Conservation (phyloP, 2,329 filamentous ascomycete genomes). For the Arthrobotrys conoides region DNA sequence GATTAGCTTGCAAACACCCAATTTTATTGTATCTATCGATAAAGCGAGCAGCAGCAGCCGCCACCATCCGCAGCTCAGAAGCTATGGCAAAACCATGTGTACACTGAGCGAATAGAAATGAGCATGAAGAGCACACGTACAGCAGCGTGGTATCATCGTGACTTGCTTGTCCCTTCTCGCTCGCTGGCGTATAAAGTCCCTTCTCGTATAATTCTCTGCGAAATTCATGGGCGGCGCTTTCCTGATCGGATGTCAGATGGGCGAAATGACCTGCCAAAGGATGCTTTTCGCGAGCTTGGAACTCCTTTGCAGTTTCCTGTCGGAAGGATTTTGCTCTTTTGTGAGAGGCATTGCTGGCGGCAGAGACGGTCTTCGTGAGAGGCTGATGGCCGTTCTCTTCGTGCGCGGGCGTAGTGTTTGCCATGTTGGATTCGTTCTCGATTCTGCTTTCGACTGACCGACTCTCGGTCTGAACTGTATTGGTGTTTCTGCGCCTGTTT, state of each 20-base stretch:
- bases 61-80: background rate
- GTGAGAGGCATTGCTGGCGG: conserved; percentile 55
- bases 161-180: conserved; percentile 66
- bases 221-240: conserved; percentile 50
- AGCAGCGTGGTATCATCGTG: conserved; percentile 70
- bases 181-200: conserved; percentile 67
- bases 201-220: conserved; percentile 46
- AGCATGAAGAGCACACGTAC: conserved; percentile 66
- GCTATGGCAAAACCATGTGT: background rate
- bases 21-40: conserved; percentile 60
- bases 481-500: conserved; percentile 11
- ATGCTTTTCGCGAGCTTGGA: conserved; percentile 56
- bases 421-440: conserved; percentile 22
- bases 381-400: conserved; percentile 47
- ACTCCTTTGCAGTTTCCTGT: conserved; percentile 56
- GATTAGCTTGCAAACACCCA: conserved; percentile 40
- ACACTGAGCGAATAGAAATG: conserved; percentile 23
- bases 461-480: background rate
- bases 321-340: conserved; percentile 56
- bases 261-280: conserved; percentile 55
- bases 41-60: conserved; percentile 9
- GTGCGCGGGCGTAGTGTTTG: conserved; percentile 54
- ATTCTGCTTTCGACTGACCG: background rate
- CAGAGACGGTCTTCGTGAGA: conserved; percentile 50
- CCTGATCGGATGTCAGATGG: conserved; percentile 49